Conservation (phyloP, 192 early-diverging fungal genomes). For the Coemansia sp. region DNA sequence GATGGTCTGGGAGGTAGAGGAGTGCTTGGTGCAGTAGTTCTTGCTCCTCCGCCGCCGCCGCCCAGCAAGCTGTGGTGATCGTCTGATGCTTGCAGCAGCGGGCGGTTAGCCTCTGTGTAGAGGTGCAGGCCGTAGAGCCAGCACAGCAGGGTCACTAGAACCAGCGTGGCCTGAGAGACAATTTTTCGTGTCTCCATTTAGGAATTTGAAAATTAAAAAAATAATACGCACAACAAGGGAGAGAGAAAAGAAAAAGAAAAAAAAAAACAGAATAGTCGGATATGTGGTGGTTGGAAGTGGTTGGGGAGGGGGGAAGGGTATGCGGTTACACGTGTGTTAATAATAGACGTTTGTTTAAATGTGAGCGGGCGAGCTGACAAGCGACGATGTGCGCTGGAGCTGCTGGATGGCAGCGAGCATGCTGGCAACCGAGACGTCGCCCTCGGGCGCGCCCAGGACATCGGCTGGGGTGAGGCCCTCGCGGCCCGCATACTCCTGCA, state of each 20-base stretch:
- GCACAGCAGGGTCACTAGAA: constrained; percentile 30
- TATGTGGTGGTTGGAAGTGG: background rate
- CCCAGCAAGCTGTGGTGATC: background rate
- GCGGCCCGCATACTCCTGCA: constrained; percentile 48
- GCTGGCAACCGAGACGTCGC: constrained; percentile 35
- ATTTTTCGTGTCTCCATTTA: constrained; percentile 19
- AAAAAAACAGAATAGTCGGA: background rate
- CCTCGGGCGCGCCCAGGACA: constrained; percentile 10
- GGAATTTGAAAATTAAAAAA: background rate
- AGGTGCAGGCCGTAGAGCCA: constrained; percentile 52
- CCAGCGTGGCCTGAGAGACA: constrained; percentile 19
- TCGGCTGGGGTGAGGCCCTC: constrained; percentile 10
- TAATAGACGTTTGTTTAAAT: background rate
- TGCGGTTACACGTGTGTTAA: background rate
- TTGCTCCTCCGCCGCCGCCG: background rate
- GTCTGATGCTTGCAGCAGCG: constrained; percentile 11
- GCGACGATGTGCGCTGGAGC: constrained; percentile 45
- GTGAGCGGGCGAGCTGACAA: constrained; percentile 10
- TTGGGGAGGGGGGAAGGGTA: background rate
- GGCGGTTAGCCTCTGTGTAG: constrained; percentile 32
- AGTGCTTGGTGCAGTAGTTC: background rate
- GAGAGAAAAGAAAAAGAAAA: background rate
- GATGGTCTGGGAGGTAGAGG: background rate
- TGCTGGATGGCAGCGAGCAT: constrained; percentile 55
- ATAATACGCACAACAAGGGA: constrained; percentile 4